Base-by-base conservation (phyloP, 2,329 filamentous ascomycete genomes). In the Niveomyces coronatus region DNA sequence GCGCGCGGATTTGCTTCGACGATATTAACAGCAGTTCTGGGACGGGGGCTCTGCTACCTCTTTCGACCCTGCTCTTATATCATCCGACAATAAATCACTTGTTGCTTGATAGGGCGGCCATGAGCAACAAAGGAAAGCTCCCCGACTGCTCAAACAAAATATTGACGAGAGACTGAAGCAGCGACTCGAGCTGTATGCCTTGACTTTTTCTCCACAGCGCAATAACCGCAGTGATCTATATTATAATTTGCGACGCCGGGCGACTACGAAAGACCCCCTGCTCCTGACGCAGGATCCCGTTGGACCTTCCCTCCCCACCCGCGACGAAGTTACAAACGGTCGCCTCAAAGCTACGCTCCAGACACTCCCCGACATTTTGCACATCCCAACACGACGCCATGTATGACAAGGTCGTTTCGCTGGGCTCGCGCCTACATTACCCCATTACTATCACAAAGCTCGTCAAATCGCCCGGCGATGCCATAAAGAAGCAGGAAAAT, bases 401-500 rank as follows among this genome's bases (percentile, higher is more conserved):
- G 60, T 54, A 54, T 53, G 58, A 62, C 51, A 62, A 62, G 44
- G 42, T 54, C 35, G 57, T 79, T 41, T 65, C 60, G 39, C 55
- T 79, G 41, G 75, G 75, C 53, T 61, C 68, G 50, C 69, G 75
- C 61, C 76, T 95, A 49, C 83, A 82, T 61, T 98, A 96, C 62
- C 91, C 91, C 52, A 88, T 96, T 62, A 94, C 82, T 49, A 81
- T 98, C 61, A 87, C 80, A 51, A 82, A 85, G 60, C 71, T 96
- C 44, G 74, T 89, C 48, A 87, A 86, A 60, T 65, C 70, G 47
- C 74, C 76, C 15, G 82, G 84, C 59, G 85, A 94, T 51, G 56
- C 72, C 45, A 74, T 98, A 53, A 71, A 76, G 52, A 82, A 82
- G 59, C 68, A 85, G 53, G 82, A 87, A 52, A 72, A 78, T 39